Base-by-base conservation (phyloP, 441 rosid genomes). In the Brassica hybrid region DNA sequence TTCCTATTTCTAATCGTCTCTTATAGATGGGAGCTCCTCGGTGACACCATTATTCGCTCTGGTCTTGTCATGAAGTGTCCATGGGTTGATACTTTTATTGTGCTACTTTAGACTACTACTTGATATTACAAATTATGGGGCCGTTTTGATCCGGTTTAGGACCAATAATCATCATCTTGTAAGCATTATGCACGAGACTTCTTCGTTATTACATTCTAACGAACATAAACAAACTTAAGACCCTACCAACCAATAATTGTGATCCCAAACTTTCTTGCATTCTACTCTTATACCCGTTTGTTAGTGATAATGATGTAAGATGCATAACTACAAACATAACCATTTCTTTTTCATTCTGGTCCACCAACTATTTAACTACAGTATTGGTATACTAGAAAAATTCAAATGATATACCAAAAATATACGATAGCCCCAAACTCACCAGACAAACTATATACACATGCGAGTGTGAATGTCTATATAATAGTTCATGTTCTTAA, bases 1-100 rank as follows among this genome's bases (percentile, higher is more conserved):
- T 17, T 76, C 41, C 60, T 17, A 17, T 77, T 71, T 71, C 52
- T 71, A 23, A 27, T 77, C 57, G 25, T 79, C 59, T 86, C 74
- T 82, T 78, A 90, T 91, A 86, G 83, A 84, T 86, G 83, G 96
- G 94, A 65, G 97, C 88, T 85, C 97, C 97, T 81, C 96, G 96
- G 97, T 94, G 94, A 92, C 91, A 82, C 45, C 69, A 64, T 63
- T 48, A 63, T 76, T 60, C 12, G 23, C 79, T 13, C 34, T 69
- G 79, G 57, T 38, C 45, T 38, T 38, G 45, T 70, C 80, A 12
- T 76, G 70, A 64, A 71, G 71, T 58, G 65, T 64, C 65, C 70
- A 38, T 23, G 69, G 70, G 23, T 61, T 76, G 58, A 50, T 50
- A 8, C 79, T 60, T 21, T 34, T 63, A 48, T n/a, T 68, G 52